Evolutionary conservation across 371 early-diverging fungal genomes (phyloP), one percentile per base, ranked within the genome.

Genomic region (Actinomortierella wolfii): DNA sequence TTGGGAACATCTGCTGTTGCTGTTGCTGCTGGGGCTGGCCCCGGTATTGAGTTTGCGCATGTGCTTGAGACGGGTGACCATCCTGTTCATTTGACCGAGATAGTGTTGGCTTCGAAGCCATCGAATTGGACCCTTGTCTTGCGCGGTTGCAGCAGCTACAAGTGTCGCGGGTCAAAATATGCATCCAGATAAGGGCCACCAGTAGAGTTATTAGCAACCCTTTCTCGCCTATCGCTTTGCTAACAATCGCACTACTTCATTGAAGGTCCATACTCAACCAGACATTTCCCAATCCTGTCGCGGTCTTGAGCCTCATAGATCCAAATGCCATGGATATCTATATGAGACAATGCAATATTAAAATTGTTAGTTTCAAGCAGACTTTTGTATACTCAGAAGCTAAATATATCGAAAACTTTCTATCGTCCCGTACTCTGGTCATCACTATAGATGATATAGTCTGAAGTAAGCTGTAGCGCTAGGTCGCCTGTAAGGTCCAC

Each of bases 271-370:
- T 77, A 89, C 88, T 79, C 81, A 56, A 78, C 54, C 29, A 91
- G 75, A 45, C 81, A 79, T 56, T 81, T 73, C 39, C 83, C 79
- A 54, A 91, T 77, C 56, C 89, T 78, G 23, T 81, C 80, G 28
- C 90, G 78, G 70, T 92, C 92, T 29, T 78, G 75, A 15, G 81
- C 79, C 65, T 89, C 90, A 53, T 81, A 92, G 57, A 92, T 78
- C 92, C 92, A 92, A 54, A 92, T 78, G 7, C 89, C 89, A 57
- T 83, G 83, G n/a, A 86, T 78, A 60, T 86, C 85, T 80, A 15
- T 29, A 23, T 3, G 50, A 18, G n/a, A 17, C 45, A n/a, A 51
- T 28, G 3, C n/a, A 51, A 25, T 17, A 51, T 29, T 14, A n/a
- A 2, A 25, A 18, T 15, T 28, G 39, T 51, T 15, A 25, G 49